phyloP scores from a whole-genome alignment of 1,284 basidiomycete species.

The Tetrapyrgos nigripes region DNA sequence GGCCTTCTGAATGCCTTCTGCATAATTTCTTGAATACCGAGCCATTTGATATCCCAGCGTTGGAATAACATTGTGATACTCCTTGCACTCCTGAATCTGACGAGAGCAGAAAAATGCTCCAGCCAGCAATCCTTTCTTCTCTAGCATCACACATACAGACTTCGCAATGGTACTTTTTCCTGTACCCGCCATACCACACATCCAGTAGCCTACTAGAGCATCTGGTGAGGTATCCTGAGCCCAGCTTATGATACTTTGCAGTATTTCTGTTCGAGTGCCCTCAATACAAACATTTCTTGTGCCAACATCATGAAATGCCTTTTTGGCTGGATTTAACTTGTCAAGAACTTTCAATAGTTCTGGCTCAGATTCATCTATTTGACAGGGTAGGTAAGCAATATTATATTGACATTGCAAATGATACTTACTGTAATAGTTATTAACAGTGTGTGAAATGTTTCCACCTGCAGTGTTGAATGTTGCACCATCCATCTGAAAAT shows the following conservation, averaged over 20 bases:
- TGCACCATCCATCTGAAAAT: too few relatives aligned
- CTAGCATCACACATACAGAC: background rate
- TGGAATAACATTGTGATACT: background rate
- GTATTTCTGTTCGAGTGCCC: background rate
- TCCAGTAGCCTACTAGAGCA: background rate
- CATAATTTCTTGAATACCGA: background rate
- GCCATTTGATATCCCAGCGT: constrained; percentile 2
- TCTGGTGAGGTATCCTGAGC: background rate
- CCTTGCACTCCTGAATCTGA: background rate
- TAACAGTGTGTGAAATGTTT: too few relatives aligned
- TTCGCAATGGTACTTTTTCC: constrained; percentile 6
- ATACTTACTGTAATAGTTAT: too few relatives aligned
- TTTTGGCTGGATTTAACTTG: too few relatives aligned
- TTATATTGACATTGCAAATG: too few relatives aligned
- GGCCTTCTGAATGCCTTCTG: background rate
- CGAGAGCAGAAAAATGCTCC: background rate
- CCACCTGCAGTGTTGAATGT: too few relatives aligned
- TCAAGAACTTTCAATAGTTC: too few relatives aligned
- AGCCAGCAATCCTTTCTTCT: background rate
- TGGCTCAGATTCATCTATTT: too few relatives aligned
- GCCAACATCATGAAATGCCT: constrained; percentile 1
- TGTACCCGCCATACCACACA: background rate
- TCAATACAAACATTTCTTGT: background rate
- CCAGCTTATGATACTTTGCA: background rate
- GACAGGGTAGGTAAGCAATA: too few relatives aligned